phyloP scores from a whole-genome alignment of 2,329 filamentous ascomycete genomes.

The Paracorniculantispora psalliotae region DNA sequence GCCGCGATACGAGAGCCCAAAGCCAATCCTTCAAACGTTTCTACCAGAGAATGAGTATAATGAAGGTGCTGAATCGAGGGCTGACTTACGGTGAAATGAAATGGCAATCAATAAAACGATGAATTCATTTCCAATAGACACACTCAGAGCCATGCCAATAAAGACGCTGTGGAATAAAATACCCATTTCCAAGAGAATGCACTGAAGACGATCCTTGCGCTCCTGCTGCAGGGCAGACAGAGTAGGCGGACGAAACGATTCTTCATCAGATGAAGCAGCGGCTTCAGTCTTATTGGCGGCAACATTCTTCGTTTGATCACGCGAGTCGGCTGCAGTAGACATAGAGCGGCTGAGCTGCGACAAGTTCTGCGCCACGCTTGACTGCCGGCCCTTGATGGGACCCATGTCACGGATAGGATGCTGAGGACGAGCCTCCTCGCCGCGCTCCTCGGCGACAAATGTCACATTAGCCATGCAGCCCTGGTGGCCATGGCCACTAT shows the following conservation, averaged over 20 bases:
- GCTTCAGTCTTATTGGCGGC: conserved; percentile 13
- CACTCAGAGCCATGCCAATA: conserved; percentile 78
- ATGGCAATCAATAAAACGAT: conserved; percentile 76
- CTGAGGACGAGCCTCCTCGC: not conserved
- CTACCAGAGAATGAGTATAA: conserved; percentile 20
- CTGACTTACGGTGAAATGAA: conserved; percentile 58
- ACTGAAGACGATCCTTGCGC: conserved; percentile 67
- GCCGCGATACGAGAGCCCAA: conserved; percentile 60
- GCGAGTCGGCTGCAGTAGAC: conserved; percentile 16
- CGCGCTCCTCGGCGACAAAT: not conserved
- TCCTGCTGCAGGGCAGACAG: conserved; percentile 48
- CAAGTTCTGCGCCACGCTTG: conserved; percentile 30
- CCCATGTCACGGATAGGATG: conserved; percentile 30
- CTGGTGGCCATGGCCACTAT: conserved; percentile 11
- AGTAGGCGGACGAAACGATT: conserved; percentile 19
- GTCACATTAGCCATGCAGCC: conserved; percentile 18
- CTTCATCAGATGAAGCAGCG: conserved; percentile 3
- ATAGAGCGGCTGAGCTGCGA: conserved; percentile 24
- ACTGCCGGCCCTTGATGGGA: conserved; percentile 28
- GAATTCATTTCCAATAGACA: conserved; percentile 71
- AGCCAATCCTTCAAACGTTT: conserved; percentile 53
- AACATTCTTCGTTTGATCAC: conserved; percentile 13
- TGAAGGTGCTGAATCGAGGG: no score
- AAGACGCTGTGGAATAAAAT: conserved; percentile 64
- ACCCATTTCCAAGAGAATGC: conserved; percentile 71